Base-by-base conservation (phyloP, 75 land plant genomes). In the Pinus tabuliformis region DNA sequence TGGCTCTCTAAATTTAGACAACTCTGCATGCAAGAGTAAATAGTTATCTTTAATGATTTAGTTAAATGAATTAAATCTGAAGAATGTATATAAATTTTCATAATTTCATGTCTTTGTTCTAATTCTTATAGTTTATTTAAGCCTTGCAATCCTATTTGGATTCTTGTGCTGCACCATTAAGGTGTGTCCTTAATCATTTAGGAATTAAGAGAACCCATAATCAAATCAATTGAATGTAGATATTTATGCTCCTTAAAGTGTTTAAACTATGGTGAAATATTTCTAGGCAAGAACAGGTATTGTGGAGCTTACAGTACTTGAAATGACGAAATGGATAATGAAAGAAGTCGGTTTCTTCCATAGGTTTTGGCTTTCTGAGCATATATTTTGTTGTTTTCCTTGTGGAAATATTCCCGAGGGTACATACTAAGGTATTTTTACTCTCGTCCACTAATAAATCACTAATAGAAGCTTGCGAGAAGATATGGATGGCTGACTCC, bases 281-380 rank as follows among this genome's bases (percentile, higher is more conserved):
- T 39, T 66, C 18, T 84, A 91, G 91, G 96, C 92, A 74, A 93
- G 91, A 24, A 92, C 93, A 65, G 89, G 93, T 37, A 92, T 92
- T 75, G 95, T 91, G 36, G 95, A 92, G 70, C 90, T 92, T 30
- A 91, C 91, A 57, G 95, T 93, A n/a, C 77, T 88, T 59, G 91
- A 92, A 81, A 86, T 91, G 72, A 80, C 89, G 24, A 91, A 86
- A 73, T 83, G 86, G 84, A 90, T 80, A 78, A 5, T 4, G 42
- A 39, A 39, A 39, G 42, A 5, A 0, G 5, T 39, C 42, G 21
- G 7, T 57, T 64, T 39, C 37, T 57, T 22, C 13, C 7, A 39
- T 5, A 39, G 0, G 0, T 39, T 28, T 15, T 36, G 18, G 5
- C 49, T 72, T 36, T 24, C 18, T 17, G 30, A 45, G 42, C 5